Base-by-base conservation (phyloP, 139 green algal genomes). In the Closterium sp. region DNA sequence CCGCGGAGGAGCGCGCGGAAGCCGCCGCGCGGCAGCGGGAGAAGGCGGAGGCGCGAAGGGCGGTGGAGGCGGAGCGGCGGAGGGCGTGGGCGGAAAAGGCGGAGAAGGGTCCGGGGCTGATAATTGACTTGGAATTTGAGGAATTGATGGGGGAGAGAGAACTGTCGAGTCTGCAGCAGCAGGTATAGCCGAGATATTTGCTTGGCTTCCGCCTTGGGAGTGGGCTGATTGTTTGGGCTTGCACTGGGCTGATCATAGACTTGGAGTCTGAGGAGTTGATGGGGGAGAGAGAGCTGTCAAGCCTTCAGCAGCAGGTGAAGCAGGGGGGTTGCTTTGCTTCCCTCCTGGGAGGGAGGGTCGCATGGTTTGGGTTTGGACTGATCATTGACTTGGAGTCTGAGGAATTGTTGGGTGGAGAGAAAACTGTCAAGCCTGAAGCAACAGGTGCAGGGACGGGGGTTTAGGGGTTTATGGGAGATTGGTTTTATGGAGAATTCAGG, bases 121-220 rank as follows among this genome's bases (percentile, higher is more conserved):
- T 86, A 16, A 86, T 86, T 9, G 83, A 86, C 83, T 33, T 86
- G 30, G 83, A 33, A 12, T 86, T 86, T 86, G 83, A 86, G 12
- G 83, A 86, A 23, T 23, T 86, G 30, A 86, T 86, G 83, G 30
- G 30, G 30, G 30, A 86, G 83, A 76, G 55, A 6, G 83, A 86
- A 28, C 28, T 86, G 83, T 86, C 83, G 30, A 86, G 83, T 23
- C 83, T 86, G 83, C 83, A 86, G 83, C 83, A 86, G 83, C 83
- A 86, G 83, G 83, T 86, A n/a, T n/a, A n/a, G n/a, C n/a, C n/a
- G n/a, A n/a, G n/a, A n/a, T n/a, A n/a, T n/a, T n/a, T n/a, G n/a
- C n/a, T n/a, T n/a, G n/a, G n/a, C n/a, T n/a, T n/a, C n/a, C n/a
- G n/a, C n/a, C n/a, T n/a, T n/a, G n/a, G n/a, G n/a, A n/a, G n/a